phyloP scores from a whole-genome alignment of 345 rosid species.

The Melastoma malabathricum region DNA sequence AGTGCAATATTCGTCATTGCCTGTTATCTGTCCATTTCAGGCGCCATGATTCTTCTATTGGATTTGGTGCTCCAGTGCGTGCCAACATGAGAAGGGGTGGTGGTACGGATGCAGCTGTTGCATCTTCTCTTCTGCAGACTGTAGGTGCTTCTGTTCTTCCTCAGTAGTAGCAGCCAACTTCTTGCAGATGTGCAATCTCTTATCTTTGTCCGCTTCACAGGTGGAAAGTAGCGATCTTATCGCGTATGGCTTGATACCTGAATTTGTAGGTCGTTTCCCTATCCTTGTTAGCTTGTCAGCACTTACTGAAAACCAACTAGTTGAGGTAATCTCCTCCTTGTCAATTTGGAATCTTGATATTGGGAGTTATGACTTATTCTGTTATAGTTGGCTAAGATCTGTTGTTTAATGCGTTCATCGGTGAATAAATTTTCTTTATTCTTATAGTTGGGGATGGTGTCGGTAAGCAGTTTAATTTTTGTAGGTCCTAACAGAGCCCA shows the following conservation, averaged over 20 bases:
- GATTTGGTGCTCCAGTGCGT: slow-evolving; percentile 96
- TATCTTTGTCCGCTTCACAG: slow-evolving; percentile 25
- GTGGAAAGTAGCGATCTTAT: slow-evolving; percentile 95
- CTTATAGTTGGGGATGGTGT: too few relatives aligned
- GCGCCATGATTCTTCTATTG: slow-evolving; percentile 96
- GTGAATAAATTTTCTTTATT: too few relatives aligned
- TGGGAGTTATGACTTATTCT: slow-evolving; percentile 1
- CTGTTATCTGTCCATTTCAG: slow-evolving; percentile 18
- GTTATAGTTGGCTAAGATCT: too few relatives aligned
- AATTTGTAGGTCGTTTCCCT: slow-evolving; percentile 97
- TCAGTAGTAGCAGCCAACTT: too few relatives aligned
- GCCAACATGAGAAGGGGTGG: slow-evolving; percentile 86
- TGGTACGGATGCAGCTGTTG: slow-evolving; percentile 57
- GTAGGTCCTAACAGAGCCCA: slow-evolving; percentile 88
- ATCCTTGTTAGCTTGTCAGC: slow-evolving; percentile 92
- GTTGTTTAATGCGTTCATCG: too few relatives aligned
- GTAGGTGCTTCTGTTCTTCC: slow-evolving; percentile 26
- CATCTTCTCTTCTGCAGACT: slow-evolving; percentile 83
- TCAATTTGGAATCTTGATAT: not conserved
- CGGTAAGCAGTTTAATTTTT: not conserved
- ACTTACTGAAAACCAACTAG: slow-evolving; percentile 86
- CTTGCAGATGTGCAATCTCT: too few relatives aligned
- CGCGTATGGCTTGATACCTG: slow-evolving; percentile 92
- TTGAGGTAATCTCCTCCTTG: slow-evolving; percentile 47
- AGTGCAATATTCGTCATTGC: too few relatives aligned